Evolutionary conservation across 805 yeast species (phyloP).

Genomic region (Spathaspora passalidarum): DNA sequence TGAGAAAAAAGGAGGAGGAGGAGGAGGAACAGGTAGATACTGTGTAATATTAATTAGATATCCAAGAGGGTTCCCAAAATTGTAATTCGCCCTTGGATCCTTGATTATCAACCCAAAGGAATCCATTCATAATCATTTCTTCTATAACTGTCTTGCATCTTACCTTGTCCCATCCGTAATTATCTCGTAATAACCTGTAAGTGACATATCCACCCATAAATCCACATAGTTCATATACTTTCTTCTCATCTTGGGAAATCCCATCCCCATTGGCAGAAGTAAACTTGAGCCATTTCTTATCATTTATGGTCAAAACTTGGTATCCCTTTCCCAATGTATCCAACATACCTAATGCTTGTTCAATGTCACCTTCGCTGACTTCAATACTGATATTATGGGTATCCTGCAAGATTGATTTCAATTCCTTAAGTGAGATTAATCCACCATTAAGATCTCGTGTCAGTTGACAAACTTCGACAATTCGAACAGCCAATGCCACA

Average conservation of each 20-base stretch:
- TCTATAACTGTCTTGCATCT: conserved; percentile 64
- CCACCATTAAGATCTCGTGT: conserved; percentile 83
- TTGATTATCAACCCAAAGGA: conserved; percentile 76
- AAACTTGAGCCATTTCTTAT: conserved; percentile 48
- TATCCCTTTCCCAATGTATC: conserved; percentile 68
- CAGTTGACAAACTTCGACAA: conserved; percentile 71
- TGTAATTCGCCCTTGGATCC: conserved; percentile 42
- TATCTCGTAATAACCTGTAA: conserved; percentile 61
- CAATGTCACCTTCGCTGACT: conserved; percentile 49
- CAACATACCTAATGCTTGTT: conserved; percentile 52
- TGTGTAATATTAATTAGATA: conserved; percentile 21
- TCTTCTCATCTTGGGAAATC: conserved; percentile 58
- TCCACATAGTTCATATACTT: conserved; percentile 71
- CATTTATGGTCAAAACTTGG: conserved; percentile 56
- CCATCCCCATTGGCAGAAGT: conserved; percentile 21
- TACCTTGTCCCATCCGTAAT: conserved; percentile 67
- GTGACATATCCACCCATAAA: conserved; percentile 73
- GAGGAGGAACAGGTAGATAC: neutral
- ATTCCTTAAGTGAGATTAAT: conserved; percentile 54
- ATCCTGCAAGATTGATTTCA: conserved; percentile 25
- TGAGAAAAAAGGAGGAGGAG: conserved; percentile 6
- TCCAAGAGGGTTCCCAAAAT: conserved; percentile 80
- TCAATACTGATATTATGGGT: conserved; percentile 24
- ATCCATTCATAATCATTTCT: conserved; percentile 78
- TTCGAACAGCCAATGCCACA: conserved; percentile 66